Percentiles rank a stretch among this genome's conserved stretches.
phyloP scores from a whole-genome alignment of 768 basidiomycete species.

The Suillus variegatus region DNA sequence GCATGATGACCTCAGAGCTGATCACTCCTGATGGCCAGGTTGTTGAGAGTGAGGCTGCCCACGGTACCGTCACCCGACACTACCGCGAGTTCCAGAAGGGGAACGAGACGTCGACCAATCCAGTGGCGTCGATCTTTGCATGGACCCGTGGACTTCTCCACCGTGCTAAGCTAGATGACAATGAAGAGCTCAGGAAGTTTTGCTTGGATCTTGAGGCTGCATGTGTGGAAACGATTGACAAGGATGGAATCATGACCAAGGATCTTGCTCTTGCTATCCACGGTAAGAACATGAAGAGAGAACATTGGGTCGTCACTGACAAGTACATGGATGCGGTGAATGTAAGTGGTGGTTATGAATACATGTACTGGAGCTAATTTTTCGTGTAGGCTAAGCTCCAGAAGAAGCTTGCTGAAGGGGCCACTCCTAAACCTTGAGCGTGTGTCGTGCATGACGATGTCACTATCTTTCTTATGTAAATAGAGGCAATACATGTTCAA shows the following conservation, averaged over 20 bases:
- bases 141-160: conserved; percentile 96
- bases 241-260: conserved; percentile 94
- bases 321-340: conserved; percentile 93
- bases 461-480: background rate
- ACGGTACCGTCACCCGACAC: conserved; percentile 96
- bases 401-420: conserved; percentile 40
- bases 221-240: conserved; percentile 90
- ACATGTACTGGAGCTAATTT: conserved; percentile 15
- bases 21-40: conserved; percentile 93
- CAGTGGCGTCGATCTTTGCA: conserved; percentile 97
- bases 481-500: background rate
- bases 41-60: conserved; percentile 95
- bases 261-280: conserved; percentile 94
- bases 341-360: conserved; percentile 46
- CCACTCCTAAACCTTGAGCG: conserved; percentile 22
- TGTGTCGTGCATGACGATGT: background rate
- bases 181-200: conserved; percentile 71
- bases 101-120: conserved; percentile 97
- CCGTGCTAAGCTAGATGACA: conserved; percentile 89
- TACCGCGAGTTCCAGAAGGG: conserved; percentile 98
- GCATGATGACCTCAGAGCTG: conserved; percentile 98
- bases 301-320: conserved; percentile 96
- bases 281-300: conserved; percentile 86
- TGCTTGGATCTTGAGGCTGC: conserved; percentile 79
- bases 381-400: conserved; percentile 42